Evolutionary conservation across 768 basidiomycete species (phyloP), one percentile per base, ranked within the genome.

Genomic region (Panellus pusillus): DNA sequence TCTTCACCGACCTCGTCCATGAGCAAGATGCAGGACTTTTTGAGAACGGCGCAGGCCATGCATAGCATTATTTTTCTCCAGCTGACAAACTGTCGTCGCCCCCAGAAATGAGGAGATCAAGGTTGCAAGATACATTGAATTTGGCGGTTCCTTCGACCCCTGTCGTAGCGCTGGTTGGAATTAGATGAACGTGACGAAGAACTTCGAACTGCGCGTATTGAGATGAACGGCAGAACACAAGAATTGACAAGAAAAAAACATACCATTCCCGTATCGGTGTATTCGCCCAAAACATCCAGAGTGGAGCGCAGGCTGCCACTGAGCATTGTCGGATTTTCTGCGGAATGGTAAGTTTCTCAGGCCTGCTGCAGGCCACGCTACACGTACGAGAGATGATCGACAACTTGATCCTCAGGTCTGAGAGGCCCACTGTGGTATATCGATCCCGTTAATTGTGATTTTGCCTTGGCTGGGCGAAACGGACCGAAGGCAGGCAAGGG

Each of bases 61-160:
- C 91, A 91, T 6, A 93, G 74, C 15, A 91, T 65, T 91, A 88
- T 64, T 88, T 89, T 70, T 90, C 86, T 8, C 89, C 89, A 4
- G 88, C 86, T 0, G 89, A 91, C 66, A 94, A 92, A 71, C 93
- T 95, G 12, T 95, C 92, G 9, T 90, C 91, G 0, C 88, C 89
- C 71, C 93, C 91, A 1, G 86, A 86, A 4, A 91, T 86, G 12
- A 76, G 55, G 0, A 83, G 86, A 55, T 92, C 88, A 6, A 91
- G 72, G 62, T 86, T 81, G 17, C 85, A 80, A 79, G 91, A 91
- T 1, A 89, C 79, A 55, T 93, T 93, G 32, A 65, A 74, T 57
- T 93, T 93, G 49, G 88, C 70, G 15, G 71, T 74, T 9, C 77
- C 75, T 7, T 67, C 65, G 8, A 68, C 73, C 55, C 79, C 79